Evolutionary conservation across 257 asterid species (phyloP).

Genomic region (Nemophila menziesii): DNA sequence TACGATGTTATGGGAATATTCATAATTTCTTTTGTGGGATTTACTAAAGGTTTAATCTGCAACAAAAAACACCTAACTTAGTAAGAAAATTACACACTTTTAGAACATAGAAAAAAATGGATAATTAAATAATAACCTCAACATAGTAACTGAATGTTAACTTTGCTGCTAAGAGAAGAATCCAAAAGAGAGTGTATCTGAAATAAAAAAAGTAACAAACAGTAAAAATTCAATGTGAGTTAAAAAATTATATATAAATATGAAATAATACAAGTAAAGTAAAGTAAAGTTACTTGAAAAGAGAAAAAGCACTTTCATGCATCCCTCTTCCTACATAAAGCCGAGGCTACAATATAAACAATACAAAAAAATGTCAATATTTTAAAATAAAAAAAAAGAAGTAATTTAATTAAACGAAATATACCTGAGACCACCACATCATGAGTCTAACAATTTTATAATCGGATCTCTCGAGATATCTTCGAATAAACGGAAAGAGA

Average conservation of each 20-base stretch:
- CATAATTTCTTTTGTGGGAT: conserved; percentile 82
- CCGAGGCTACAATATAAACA: conserved; percentile 56
- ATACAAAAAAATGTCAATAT: conserved; percentile 2
- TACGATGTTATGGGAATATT: conserved; percentile 29
- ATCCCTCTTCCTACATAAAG: conserved; percentile 98
- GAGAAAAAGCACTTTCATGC: conserved; percentile 89
- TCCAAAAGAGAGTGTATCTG: conserved; percentile 88
- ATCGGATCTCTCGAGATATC: conserved; percentile 80
- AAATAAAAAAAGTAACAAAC: conserved; percentile 12
- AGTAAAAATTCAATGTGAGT: conserved; percentile 11
- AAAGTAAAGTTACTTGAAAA: conserved; percentile 49
- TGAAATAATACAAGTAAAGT: conserved; percentile 10
- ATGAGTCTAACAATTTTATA: conserved; percentile 70
- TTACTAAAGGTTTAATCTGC: conserved; percentile 85
- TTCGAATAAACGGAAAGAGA: conserved; percentile 74
- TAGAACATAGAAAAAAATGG: neutral
- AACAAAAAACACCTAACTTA: conserved; percentile 16
- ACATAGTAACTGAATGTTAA: conserved; percentile 76
- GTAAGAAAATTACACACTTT: neutral
- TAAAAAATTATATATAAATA: conserved; percentile 11
- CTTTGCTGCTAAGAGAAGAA: conserved; percentile 82
- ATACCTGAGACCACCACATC: conserved; percentile 99
- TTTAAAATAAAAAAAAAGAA: no score
- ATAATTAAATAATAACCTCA: conserved; percentile 41
- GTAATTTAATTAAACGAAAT: no score